phyloP scores from a whole-genome alignment of 129 eudicot genomes.

The Kitagawia praeruptora region DNA sequence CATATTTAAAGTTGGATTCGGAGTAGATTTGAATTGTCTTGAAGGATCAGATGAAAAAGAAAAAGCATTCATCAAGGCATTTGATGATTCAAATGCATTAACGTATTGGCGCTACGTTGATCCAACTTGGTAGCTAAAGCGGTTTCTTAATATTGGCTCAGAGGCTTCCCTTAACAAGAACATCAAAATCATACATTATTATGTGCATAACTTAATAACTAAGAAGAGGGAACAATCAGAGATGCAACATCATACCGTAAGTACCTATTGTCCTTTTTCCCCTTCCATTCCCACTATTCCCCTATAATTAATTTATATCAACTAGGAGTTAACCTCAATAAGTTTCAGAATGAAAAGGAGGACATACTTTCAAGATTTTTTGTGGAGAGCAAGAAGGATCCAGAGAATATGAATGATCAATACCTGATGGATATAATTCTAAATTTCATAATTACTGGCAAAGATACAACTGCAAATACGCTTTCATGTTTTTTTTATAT shows the following conservation, averaged over 20 bases:
- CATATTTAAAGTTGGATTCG: constrained; percentile 1
- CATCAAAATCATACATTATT: not conserved
- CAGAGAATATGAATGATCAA: not conserved
- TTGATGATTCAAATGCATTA: constrained; percentile 5
- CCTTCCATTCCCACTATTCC: not conserved
- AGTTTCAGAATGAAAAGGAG: not conserved
- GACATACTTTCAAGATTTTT: constrained; percentile 1
- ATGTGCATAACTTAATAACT: not conserved
- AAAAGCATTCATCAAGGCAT: not conserved
- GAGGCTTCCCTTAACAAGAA: not conserved
- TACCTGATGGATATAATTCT: not conserved
- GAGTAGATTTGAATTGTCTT: not conserved
- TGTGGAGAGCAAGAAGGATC: constrained; percentile 4
- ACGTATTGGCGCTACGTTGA: not conserved
- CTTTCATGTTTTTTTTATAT: constrained; percentile 3
- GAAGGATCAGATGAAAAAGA: not conserved
- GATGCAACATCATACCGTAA: not conserved
- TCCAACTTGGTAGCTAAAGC: constrained; percentile 1
- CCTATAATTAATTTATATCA: not conserved
- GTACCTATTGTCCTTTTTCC: not conserved
- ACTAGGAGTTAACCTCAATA: not conserved
- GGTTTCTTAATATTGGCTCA: constrained; percentile 2
- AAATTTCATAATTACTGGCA: not conserved
- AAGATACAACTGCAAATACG: constrained; percentile 1
- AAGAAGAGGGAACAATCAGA: constrained; percentile 3